A percentile compares a stretch with the other conserved stretches of the same genome.
Conservation (phyloP, 1,139 yeast species). For the Yueomyces sp. region DNA sequence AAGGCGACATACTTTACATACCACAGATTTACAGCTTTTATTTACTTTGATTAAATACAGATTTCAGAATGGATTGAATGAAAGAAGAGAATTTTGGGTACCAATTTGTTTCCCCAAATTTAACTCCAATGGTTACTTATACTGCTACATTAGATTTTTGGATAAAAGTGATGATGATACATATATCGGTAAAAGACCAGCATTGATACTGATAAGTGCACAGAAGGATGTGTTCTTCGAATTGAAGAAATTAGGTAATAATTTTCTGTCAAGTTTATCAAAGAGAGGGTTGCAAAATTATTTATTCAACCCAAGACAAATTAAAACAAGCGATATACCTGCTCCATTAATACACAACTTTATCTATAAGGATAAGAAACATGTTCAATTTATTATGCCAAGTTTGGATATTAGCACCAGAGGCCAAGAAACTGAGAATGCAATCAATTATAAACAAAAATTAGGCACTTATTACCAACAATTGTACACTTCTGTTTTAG, state of each 20-base stretch:
- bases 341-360: slow-evolving; percentile 66
- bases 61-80: slow-evolving; percentile 12
- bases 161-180: slow-evolving; percentile 8
- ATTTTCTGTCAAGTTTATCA: slow-evolving; percentile 34
- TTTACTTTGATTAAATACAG: slow-evolving; percentile 49
- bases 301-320: slow-evolving; percentile 28
- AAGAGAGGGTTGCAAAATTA: slow-evolving; percentile 25
- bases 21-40: slow-evolving; percentile 52
- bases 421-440: background rate
- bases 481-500: slow-evolving; percentile 14
- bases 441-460: slow-evolving; percentile 11
- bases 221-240: slow-evolving; percentile 73
- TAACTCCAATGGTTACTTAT: slow-evolving; percentile 76
- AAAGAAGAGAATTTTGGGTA: slow-evolving; percentile 73
- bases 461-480: slow-evolving; percentile 18
- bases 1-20: slow-evolving; percentile 50
- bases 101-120: slow-evolving; percentile 89
- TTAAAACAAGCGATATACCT: slow-evolving; percentile 38
- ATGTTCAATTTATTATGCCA: slow-evolving; percentile 43
- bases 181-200: slow-evolving; percentile 26
- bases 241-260: slow-evolving; percentile 47
- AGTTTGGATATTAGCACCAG: slow-evolving; percentile 6
- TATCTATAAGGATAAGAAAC: slow-evolving; percentile 55
- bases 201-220: slow-evolving; percentile 66
- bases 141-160: slow-evolving; percentile 51